Evolutionary conservation across 192 early-diverging fungal species (phyloP).

Genomic region (Umbelopsis sp.): DNA sequence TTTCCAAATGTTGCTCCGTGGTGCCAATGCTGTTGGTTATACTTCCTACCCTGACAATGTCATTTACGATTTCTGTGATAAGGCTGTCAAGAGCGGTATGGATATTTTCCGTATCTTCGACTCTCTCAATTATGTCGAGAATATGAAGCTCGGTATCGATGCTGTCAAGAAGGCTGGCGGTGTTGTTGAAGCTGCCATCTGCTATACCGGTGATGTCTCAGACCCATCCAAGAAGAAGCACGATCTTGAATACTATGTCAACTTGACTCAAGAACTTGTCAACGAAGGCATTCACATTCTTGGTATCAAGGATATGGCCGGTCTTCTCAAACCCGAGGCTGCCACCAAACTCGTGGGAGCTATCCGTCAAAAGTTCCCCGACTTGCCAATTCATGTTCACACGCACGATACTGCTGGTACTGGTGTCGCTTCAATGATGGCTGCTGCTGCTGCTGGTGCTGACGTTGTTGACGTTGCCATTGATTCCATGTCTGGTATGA

Average conservation of each 20-base stretch:
- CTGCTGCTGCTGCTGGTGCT: constrained; percentile 87
- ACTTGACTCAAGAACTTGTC: constrained; percentile 88
- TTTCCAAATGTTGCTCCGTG: constrained; percentile 98
- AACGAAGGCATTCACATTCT: constrained; percentile 91
- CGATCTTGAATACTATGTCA: constrained; percentile 90
- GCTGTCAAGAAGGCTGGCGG: constrained; percentile 93
- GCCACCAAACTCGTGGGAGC: constrained; percentile 85
- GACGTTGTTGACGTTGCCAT: constrained; percentile 93
- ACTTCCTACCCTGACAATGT: constrained; percentile 98
- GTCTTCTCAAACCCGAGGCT: constrained; percentile 90
- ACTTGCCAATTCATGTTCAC: constrained; percentile 94
- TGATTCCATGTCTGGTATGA: constrained; percentile 93
- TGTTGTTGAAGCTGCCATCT: constrained; percentile 89
- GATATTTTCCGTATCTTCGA: constrained; percentile 99
- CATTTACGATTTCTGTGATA: constrained; percentile 94
- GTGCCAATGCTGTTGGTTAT: constrained; percentile 97
- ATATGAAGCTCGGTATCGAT: constrained; percentile 92
- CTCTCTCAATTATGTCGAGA: constrained; percentile 96
- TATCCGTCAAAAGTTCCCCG: constrained; percentile 84
- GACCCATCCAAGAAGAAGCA: constrained; percentile 83
- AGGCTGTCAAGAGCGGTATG: constrained; percentile 85
- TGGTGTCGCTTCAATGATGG: constrained; percentile 94
- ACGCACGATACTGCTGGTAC: constrained; percentile 98
- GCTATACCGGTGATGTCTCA: constrained; percentile 94
- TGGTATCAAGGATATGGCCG: constrained; percentile 97